A percentile compares a stretch with the other conserved stretches of the same genome.
Evolutionary conservation across 345 rosid genomes (phyloP).

Genomic region (Gossypium ekmanianum): DNA sequence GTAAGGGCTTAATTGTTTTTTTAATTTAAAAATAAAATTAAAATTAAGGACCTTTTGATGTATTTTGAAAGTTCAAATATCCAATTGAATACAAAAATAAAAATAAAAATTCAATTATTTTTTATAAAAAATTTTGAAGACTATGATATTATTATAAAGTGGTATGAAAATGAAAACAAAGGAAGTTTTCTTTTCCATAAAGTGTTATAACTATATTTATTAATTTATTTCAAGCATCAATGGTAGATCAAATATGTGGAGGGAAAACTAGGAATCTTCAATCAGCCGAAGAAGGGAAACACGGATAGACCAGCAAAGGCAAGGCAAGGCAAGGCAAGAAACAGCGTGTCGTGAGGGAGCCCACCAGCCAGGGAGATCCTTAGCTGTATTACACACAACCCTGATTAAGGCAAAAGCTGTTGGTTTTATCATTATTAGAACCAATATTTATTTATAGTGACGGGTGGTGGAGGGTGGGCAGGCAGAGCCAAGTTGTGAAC

Average conservation of each 20-base stretch:
- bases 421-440: background rate
- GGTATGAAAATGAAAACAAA: background rate
- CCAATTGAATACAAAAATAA: too few species aligned
- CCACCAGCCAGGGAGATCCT: background rate
- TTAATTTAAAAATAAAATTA: too few species aligned
- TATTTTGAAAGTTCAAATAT: too few species aligned
- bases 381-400: background rate
- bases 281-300: background rate
- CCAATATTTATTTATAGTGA: background rate
- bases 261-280: background rate
- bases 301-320: background rate
- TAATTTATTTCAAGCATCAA: background rate
- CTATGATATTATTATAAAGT: too few species aligned
- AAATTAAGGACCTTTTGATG: fast-evolving
- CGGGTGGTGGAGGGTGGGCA: background rate
- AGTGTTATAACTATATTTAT: background rate
- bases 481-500: background rate
- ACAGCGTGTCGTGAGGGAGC: background rate
- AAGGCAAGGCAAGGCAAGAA: background rate
- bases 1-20: too few species aligned
- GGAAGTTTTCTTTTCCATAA: background rate
- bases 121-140: too few species aligned
- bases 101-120: too few species aligned
- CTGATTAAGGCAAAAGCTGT: background rate
- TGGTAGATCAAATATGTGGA: background rate